Conservation (phyloP, 2,329 filamentous ascomycete species). For the Sclerotinia sclerotiorum region DNA sequence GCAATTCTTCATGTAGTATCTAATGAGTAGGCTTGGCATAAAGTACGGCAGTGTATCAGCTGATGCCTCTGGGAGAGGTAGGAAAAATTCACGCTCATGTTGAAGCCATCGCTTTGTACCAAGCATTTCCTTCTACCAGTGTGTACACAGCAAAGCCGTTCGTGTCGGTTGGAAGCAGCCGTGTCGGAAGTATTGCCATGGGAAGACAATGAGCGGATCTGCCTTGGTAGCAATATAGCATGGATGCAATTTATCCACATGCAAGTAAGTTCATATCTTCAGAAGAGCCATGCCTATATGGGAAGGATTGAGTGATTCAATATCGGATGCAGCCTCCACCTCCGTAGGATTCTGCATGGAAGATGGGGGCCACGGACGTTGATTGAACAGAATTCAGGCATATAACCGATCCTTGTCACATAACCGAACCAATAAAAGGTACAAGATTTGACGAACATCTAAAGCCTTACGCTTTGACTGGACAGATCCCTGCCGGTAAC, state of each 20-base stretch:
- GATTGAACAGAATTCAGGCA: neutral
- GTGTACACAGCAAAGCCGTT: neutral
- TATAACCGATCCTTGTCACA: constrained; percentile 12
- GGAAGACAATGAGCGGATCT: neutral
- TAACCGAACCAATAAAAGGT: constrained; percentile 5
- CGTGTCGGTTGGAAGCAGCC: neutral
- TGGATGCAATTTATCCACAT: constrained; percentile 2
- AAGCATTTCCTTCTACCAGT: neutral
- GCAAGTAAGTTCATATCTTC: constrained; percentile 6
- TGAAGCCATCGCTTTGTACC: neutral
- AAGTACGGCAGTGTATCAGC: neutral
- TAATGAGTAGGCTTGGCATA: neutral
- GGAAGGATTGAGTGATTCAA: constrained; percentile 4
- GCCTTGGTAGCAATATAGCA: neutral
- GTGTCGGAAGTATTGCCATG: neutral
- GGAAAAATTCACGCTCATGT: neutral
- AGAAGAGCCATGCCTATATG: neutral
- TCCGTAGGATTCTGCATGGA: constrained; percentile 1
- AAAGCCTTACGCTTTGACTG: constrained; percentile 18
- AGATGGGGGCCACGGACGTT: constrained; percentile 13
- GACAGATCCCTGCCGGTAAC: neutral
- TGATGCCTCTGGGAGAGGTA: neutral
- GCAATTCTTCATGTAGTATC: constrained; percentile 2
- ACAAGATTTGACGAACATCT: neutral
- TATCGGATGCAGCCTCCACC: constrained; percentile 4